These are phyloP conservation scores for Laetiporus sulphureus DNA, from an alignment of 1,284 basidiomycete species.

Conservation along the genomic window DNA sequence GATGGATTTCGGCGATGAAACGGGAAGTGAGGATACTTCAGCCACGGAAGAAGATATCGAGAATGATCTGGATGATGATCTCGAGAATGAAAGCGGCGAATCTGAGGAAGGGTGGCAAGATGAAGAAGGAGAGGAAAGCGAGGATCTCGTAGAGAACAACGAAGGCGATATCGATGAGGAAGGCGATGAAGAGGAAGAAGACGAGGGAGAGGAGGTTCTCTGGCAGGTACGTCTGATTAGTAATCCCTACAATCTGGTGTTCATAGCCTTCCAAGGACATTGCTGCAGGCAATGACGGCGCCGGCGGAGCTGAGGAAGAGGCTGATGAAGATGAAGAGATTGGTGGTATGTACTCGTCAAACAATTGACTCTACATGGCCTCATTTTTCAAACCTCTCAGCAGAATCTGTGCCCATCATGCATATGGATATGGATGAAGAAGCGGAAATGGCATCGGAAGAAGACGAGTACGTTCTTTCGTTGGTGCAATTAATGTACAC, in stretches of 20 bases:
- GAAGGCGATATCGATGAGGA: constrained; percentile 46
- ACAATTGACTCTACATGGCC: neutral
- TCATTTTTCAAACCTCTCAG: neutral
- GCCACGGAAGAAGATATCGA: constrained; percentile 64
- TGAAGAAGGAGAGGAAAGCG: constrained; percentile 61
- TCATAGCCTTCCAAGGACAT: constrained; percentile 44
- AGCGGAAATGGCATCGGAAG: constrained; percentile 65
- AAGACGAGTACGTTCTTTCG: constrained; percentile 49
- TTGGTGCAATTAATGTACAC: constrained; percentile 11
- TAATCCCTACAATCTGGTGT: neutral
- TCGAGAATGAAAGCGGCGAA: constrained; percentile 55
- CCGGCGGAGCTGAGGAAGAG: constrained; percentile 38
- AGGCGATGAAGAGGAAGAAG: constrained; percentile 35
- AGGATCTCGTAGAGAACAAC: constrained; percentile 49
- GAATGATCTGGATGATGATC: constrained; percentile 55
- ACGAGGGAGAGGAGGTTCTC: constrained; percentile 47
- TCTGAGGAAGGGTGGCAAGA: constrained; percentile 61
- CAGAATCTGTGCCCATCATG: constrained; percentile 19
- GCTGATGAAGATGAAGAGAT: constrained; percentile 35
- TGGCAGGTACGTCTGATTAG: constrained; percentile 57
- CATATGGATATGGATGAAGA: constrained; percentile 39
- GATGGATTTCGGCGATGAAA: constrained; percentile 81
- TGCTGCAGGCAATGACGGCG: constrained; percentile 31
- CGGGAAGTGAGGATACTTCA: constrained; percentile 74
- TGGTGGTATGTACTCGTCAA: constrained; percentile 25